Evolutionary conservation across 805 yeast species (phyloP), one percentile per base, ranked within the genome.

Genomic region (Pichia eremophila): DNA sequence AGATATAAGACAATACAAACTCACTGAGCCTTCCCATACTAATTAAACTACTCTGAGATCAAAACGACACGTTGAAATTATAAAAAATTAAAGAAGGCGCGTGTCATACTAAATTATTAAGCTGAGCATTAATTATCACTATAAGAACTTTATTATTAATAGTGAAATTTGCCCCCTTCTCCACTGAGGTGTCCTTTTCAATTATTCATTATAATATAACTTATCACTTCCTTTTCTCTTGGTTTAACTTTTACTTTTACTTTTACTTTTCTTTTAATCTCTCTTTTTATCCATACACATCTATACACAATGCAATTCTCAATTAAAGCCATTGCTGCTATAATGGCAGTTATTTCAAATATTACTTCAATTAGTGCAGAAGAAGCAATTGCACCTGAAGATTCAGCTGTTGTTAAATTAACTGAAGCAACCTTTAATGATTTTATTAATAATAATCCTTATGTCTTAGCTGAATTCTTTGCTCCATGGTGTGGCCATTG

Each of bases 401-500:
- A 85, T 61, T 84, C 95, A 40, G 93, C 90, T 34, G 98, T 91
- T 43, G 87, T 87, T 55, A 80, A 85, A 64, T 76, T 91, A 54
- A 77, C 85, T 37, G 68, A 81, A 19, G 80, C 74, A 37, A 75
- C 75, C 50, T 91, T 86, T 64, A 75, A 76, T 48, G 65, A 72
- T 15, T 87, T 85, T 66, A 67, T 91, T 54, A 67, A 70, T 43
- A 78, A 74, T 47, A 84, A 90, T 70, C 85, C 88, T 35, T 73
- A 90, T 56, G 95, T 87, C 22, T 69, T 87, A 52, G 84, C 91
- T 19, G 95, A 87, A 68, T 87, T 87, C 68, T 87, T 83, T 65
- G 95, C 95, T 17, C 95, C 97, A 64, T 91, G 98, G 97, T 90
- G 97, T 74, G 96, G 96, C 17, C 93, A 90, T 71, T 90, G 97